A percentile compares a stretch with the other conserved stretches of the same genome.
Conservation (phyloP, 345 rosid species). For the Bretschneidera sinensis region DNA sequence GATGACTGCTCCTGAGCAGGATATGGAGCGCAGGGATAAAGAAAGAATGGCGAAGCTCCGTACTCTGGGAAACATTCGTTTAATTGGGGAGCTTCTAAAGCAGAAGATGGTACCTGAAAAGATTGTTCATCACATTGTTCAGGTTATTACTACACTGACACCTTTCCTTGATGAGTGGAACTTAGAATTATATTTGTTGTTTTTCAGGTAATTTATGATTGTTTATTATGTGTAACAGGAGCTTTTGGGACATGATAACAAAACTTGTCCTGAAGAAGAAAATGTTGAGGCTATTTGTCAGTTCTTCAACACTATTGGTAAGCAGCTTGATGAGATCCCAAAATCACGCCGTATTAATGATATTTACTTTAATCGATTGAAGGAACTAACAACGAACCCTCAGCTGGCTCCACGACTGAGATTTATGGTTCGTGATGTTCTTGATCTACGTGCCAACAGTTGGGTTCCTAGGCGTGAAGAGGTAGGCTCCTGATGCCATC, state of each 20-base stretch:
- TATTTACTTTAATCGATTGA: conserved; percentile 54
- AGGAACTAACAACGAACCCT: conserved; percentile 55
- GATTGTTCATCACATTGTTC: conserved; percentile 89
- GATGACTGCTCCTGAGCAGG: conserved; percentile 79
- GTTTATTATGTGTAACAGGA: conserved; percentile 40
- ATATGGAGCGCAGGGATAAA: conserved; percentile 76
- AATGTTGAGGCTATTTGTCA: conserved; percentile 92
- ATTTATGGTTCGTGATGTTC: conserved; percentile 79
- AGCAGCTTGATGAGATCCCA: conserved; percentile 74
- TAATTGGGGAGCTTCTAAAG: conserved; percentile 95
- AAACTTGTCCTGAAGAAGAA: conserved; percentile 74
- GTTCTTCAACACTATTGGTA: conserved; percentile 79
- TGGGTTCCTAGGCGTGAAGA: conserved; percentile 98
- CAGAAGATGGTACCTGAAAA: conserved; percentile 92
- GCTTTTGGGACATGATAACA: conserved; percentile 67
- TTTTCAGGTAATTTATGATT: conserved; percentile 1
- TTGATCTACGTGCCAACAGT: conserved; percentile 69
- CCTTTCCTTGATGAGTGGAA: neutral
- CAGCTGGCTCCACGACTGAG: conserved; percentile 60
- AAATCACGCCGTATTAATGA: conserved; percentile 70
- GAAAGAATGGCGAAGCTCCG: conserved; percentile 78
- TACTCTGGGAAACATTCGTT: conserved; percentile 82
- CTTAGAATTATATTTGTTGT: neutral
- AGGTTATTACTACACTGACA: conserved; percentile 29
- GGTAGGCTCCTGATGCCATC: conserved; percentile 34